Conservation (phyloP, 139 green algal genomes). For the Volvox reticuliferus region DNA sequence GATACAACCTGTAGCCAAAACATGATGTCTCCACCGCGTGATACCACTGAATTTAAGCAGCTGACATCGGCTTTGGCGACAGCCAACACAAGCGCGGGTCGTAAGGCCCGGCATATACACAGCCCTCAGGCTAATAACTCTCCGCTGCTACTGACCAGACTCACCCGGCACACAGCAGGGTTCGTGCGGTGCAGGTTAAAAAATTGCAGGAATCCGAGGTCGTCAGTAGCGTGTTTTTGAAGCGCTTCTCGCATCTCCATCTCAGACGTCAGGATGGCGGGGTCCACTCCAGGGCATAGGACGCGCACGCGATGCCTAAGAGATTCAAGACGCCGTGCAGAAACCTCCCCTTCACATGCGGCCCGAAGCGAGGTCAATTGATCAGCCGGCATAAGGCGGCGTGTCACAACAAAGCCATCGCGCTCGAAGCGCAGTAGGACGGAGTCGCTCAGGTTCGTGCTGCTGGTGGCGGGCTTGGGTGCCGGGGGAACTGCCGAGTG, state of each 20-base stretch:
- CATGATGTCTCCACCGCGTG: no score
- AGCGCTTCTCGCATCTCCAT: conserved; percentile 41
- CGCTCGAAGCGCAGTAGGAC: conserved; percentile 55
- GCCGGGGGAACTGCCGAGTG: neutral
- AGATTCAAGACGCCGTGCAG: conserved; percentile 20
- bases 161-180: neutral
- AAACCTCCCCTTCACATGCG: conserved; percentile 1
- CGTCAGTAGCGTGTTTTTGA: conserved; percentile 34
- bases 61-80: no score
- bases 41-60: no score
- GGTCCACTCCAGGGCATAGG: conserved; percentile 48
- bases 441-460: neutral
- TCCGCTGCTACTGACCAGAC: neutral
- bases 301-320: conserved; percentile 56
- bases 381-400: conserved; percentile 21
- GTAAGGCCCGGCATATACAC: no score
- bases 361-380: neutral
- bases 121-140: no score
- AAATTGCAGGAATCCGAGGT: conserved; percentile 74
- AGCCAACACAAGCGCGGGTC: no score
- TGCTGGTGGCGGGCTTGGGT: neutral
- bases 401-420: conserved; percentile 54
- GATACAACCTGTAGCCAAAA: no score
- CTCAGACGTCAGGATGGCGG: neutral
- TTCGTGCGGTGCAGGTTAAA: conserved; percentile 72